A percentile compares a stretch with the other conserved stretches of the same genome.
phyloP scores from a whole-genome alignment of 176 grass and related monocot species.

The Urochloa ruziziensis region DNA sequence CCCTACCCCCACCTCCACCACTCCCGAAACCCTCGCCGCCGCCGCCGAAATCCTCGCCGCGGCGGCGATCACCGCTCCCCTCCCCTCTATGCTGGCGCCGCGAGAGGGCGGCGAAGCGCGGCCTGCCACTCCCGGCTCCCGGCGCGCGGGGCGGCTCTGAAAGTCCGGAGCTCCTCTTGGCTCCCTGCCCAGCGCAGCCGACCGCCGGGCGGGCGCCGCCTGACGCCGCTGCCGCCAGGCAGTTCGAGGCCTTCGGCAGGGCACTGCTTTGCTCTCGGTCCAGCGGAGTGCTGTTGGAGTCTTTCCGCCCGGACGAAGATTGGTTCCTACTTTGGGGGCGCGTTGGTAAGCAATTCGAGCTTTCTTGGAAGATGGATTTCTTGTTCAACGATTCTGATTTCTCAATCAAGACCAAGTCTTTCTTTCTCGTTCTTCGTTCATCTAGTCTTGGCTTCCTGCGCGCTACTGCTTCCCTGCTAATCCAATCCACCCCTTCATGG shows the following conservation, averaged over 20 bases:
- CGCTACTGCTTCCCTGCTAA: background rate
- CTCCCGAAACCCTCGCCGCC: conserved; percentile 49
- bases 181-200: background rate
- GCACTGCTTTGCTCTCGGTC: background rate
- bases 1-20: background rate
- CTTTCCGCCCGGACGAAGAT: background rate
- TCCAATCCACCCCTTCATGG: background rate
- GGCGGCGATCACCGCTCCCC: conserved; percentile 13
- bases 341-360: conserved; percentile 1
- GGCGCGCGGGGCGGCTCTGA: background rate
- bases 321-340: background rate
- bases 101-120: background rate
- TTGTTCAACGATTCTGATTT: background rate
- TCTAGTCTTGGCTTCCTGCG: background rate
- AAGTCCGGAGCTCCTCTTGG: background rate
- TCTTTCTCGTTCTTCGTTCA: background rate
- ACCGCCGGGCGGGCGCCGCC: background rate
- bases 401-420: background rate
- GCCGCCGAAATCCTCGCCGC: conserved; percentile 19
- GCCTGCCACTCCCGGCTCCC: background rate
- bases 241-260: background rate
- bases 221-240: too few species aligned
- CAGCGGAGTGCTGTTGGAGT: background rate
- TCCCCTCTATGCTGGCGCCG: background rate
- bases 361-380: background rate